phyloP scores from a whole-genome alignment of 805 yeast genomes.

The Maudiozyma saulgeensis region DNA sequence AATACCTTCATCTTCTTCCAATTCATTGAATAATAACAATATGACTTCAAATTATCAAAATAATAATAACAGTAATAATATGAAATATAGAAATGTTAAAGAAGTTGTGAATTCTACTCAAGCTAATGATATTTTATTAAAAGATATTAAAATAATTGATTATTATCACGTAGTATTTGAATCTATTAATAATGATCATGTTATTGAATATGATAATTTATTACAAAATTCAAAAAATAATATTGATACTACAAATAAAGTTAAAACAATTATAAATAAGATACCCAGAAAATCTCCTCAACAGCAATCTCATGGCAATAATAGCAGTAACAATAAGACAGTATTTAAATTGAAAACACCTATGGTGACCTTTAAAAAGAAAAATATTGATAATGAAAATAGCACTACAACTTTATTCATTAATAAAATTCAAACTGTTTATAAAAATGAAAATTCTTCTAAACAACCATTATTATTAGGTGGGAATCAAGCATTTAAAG shows the following conservation, averaged over 20 bases:
- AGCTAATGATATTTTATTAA: not conserved
- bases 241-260: conserved; percentile 3
- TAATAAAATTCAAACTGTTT: not conserved
- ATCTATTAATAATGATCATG: conserved; percentile 3
- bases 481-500: conserved; percentile 1
- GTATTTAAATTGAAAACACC: conserved; percentile 11
- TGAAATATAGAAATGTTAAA: not conserved
- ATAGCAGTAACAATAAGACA: conserved; percentile 4
- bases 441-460: conserved; percentile 4
- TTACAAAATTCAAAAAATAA: not conserved
- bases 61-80: not conserved
- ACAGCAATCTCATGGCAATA: not conserved
- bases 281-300: conserved; percentile 3
- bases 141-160: not conserved
- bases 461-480: conserved; percentile 11
- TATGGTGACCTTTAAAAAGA: not conserved
- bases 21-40: no score
- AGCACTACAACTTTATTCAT: not conserved
- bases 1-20: no score
- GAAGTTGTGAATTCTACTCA: not conserved
- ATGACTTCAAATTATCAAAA: not conserved
- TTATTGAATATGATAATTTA: conserved; percentile 3
- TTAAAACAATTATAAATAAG: conserved; percentile 11
- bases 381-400: not conserved
- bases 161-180: not conserved